Evolutionary conservation across 2,329 filamentous ascomycete species (phyloP).

Genomic region (Alternaria solani): DNA sequence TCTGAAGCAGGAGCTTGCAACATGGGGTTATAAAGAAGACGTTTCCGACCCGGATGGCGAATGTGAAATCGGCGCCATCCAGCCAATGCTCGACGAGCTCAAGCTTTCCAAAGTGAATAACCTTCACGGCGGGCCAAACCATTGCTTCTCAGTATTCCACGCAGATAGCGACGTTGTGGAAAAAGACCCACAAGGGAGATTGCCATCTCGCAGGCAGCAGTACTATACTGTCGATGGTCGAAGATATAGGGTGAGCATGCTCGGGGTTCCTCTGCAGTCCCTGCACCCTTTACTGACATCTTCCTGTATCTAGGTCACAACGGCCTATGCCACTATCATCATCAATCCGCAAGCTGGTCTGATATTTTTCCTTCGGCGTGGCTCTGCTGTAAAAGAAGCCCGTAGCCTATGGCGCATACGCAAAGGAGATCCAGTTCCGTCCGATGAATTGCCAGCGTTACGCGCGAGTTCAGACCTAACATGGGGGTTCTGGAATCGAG

Average conservation of each 20-base stretch:
- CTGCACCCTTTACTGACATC: no score
- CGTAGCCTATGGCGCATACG: not conserved
- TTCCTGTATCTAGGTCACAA: not conserved
- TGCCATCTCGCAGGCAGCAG: no score
- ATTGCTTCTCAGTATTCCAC: no score
- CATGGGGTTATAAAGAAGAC: slow-evolving; percentile 2
- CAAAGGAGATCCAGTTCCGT: not conserved
- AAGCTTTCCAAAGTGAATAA: not conserved
- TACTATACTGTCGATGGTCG: no score
- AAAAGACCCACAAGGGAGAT: no score
- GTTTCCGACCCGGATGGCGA: not conserved
- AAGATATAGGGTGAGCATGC: no score
- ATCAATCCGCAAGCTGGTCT: not conserved
- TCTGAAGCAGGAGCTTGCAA: not conserved
- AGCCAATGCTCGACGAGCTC: not conserved
- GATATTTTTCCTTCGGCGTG: slow-evolving; percentile 3
- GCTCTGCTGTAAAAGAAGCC: not conserved
- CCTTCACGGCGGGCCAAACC: no score
- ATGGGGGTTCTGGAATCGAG: slow-evolving; percentile 9
- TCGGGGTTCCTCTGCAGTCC: no score
- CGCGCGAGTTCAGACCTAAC: slow-evolving; percentile 8
- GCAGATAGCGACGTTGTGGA: no score
- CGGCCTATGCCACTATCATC: not conserved
- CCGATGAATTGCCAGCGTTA: slow-evolving; percentile 3
- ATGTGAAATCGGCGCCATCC: not conserved